These are phyloP conservation scores for Petunia axillaris DNA, from an alignment of 257 asterid genomes.

Conservation along the genomic window DNA sequence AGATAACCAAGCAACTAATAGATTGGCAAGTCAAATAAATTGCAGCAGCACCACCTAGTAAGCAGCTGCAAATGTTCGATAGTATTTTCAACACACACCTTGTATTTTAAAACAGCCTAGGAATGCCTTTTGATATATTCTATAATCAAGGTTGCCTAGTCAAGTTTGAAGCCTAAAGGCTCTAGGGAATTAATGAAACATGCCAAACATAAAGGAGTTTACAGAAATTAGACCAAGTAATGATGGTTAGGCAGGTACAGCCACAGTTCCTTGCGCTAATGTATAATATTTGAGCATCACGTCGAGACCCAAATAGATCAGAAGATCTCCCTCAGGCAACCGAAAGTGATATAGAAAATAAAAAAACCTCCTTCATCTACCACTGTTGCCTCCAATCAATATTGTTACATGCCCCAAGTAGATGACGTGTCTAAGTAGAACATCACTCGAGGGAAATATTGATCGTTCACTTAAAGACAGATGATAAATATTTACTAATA, in stretches of 20 bases:
- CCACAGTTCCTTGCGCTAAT: neutral
- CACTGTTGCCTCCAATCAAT: neutral
- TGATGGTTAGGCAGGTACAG: neutral
- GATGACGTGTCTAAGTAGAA: neutral
- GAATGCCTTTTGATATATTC: neutral
- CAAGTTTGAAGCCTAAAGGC: neutral
- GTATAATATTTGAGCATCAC: neutral
- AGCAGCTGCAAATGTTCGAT: conserved; percentile 13
- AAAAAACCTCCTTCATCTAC: neutral
- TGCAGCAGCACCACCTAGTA: neutral
- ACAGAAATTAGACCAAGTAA: conserved; percentile 3
- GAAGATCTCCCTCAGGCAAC: neutral
- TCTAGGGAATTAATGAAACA: neutral
- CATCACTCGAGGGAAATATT: neutral
- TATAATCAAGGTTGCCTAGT: neutral
- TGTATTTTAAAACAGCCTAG: neutral
- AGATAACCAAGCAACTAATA: neutral
- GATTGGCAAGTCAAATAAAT: neutral
- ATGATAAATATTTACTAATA: neutral
- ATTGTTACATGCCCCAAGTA: neutral
- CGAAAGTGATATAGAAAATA: neutral
- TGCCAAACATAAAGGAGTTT: neutral
- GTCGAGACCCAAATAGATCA: neutral
- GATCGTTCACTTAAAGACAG: neutral
- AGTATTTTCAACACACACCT: neutral